Percentiles rank a stretch among this genome's conserved stretches.
These are phyloP conservation scores for Serendipita sp. DNA, from an alignment of 768 basidiomycete genomes.

Conservation along the genomic window DNA sequence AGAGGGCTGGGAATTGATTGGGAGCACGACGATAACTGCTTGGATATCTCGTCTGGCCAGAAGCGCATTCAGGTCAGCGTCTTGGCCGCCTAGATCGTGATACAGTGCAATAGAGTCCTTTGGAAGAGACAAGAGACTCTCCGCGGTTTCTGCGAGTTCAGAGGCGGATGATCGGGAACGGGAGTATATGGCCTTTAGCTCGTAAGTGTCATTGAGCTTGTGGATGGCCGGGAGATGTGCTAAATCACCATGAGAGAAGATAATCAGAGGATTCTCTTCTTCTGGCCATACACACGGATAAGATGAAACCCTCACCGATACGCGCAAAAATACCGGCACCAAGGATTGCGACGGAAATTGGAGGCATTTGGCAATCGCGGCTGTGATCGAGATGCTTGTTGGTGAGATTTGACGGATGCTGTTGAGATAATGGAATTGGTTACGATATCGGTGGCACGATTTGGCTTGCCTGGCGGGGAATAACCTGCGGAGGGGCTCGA, in stretches of 20 bases:
- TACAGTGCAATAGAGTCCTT: constrained; percentile 31
- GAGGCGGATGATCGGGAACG: constrained; percentile 47
- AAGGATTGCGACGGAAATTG: constrained; percentile 51
- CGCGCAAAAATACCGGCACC: constrained; percentile 68
- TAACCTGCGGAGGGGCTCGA: no score
- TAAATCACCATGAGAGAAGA: constrained; percentile 16
- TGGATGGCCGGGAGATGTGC: constrained; percentile 70
- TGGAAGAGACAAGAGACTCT: constrained; percentile 23
- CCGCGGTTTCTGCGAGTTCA: constrained; percentile 35
- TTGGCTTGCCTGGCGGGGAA: no score
- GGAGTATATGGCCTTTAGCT: constrained; percentile 63
- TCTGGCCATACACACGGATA: neutral
- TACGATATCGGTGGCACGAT: no score
- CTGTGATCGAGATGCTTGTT: no score
- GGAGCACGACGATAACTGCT: constrained; percentile 60
- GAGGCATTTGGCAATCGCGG: constrained; percentile 2
- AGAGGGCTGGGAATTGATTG: constrained; percentile 57
- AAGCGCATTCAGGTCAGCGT: constrained; percentile 37
- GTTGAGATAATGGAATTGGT: neutral
- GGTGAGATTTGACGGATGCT: neutral
- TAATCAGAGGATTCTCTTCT: constrained; percentile 12
- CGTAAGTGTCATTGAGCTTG: constrained; percentile 29
- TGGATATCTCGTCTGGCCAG: constrained; percentile 51
- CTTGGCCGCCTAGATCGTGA: constrained; percentile 31
- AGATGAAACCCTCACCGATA: constrained; percentile 34